Percentiles rank a stretch among this genome's conserved stretches.
These are phyloP conservation scores for Saccharomyces hybrid DNA, from an alignment of 1,139 yeast species.

Conservation along the genomic window DNA sequence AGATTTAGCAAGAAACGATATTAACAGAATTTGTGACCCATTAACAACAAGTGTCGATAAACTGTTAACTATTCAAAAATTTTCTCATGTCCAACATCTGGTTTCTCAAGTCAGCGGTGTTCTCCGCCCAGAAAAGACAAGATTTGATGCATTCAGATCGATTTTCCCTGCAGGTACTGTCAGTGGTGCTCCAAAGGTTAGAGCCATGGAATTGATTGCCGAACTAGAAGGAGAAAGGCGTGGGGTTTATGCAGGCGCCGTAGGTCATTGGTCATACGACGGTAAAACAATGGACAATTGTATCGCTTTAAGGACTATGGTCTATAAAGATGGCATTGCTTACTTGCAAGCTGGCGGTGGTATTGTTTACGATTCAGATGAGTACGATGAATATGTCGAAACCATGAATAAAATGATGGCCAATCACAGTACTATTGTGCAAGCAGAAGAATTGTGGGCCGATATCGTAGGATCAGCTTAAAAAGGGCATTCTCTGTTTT, in stretches of 20 bases:
- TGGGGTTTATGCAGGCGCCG: slow-evolving; percentile 98
- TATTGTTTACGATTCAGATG: slow-evolving; percentile 90
- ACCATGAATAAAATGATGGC: slow-evolving; percentile 97
- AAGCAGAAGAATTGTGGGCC: slow-evolving; percentile 79
- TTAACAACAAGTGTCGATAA: slow-evolving; percentile 77
- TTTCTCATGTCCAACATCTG: slow-evolving; percentile 95
- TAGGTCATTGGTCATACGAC: slow-evolving; percentile 97
- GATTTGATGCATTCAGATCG: slow-evolving; percentile 95
- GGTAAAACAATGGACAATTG: slow-evolving; percentile 93
- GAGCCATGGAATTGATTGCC: slow-evolving; percentile 90
- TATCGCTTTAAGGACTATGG: slow-evolving; percentile 95
- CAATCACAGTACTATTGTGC: slow-evolving; percentile 78
- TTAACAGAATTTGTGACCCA: slow-evolving; percentile 91
- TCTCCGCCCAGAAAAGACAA: slow-evolving; percentile 69
- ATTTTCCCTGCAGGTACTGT: slow-evolving; percentile 99
- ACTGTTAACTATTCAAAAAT: slow-evolving; percentile 80
- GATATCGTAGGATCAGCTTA: slow-evolving; percentile 28
- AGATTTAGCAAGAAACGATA: slow-evolving; percentile 91
- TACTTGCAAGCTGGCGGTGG: slow-evolving; percentile 99
- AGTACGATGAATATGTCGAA: slow-evolving; percentile 89
- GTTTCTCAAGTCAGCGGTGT: slow-evolving; percentile 94
- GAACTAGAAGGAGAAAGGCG: slow-evolving; percentile 87
- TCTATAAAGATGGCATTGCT: slow-evolving; percentile 81
- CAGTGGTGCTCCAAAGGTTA: slow-evolving; percentile 95
- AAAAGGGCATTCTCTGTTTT: neutral